Conservation (phyloP, 306 rosid species). For the Trichosanthes truncata region DNA sequence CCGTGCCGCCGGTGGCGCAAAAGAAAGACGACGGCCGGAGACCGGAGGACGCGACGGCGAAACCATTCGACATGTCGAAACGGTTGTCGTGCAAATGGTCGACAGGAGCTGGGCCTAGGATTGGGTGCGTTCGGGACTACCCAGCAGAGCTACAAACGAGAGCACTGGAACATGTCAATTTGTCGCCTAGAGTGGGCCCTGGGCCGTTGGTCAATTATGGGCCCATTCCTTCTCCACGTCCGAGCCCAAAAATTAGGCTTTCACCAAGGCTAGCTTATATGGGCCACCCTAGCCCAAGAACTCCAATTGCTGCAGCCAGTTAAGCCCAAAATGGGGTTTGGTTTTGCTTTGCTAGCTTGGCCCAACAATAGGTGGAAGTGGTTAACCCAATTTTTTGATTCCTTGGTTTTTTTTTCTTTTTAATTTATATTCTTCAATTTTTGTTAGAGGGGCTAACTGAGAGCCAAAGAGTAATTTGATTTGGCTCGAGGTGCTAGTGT, state of each 20-base stretch:
- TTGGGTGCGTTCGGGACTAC: constrained; percentile 89
- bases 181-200: constrained; percentile 52
- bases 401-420: not conserved
- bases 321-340: constrained; percentile 4
- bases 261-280: constrained; percentile 60
- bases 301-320: constrained; percentile 23
- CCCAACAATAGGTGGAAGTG: not conserved
- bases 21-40: constrained; percentile 18
- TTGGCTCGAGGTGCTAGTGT: not conserved
- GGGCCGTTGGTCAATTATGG: constrained; percentile 25
- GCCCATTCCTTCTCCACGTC: constrained; percentile 93
- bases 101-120: constrained; percentile 75
- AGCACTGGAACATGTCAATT: constrained; percentile 72
- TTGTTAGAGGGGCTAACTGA: not conserved
- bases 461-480: not conserved
- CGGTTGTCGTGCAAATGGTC: constrained; percentile 75
- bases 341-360: not conserved
- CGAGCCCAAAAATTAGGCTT: constrained; percentile 76
- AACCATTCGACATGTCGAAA: constrained; percentile 20
- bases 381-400: not conserved
- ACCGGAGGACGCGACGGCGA: constrained; percentile 8
- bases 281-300: constrained; percentile 85
- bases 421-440: not conserved
- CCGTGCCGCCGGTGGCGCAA: constrained; percentile 15
- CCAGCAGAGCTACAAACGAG: constrained; percentile 57